Base-by-base conservation (phyloP, 306 rosid genomes). In the Mucuna pruriens region DNA sequence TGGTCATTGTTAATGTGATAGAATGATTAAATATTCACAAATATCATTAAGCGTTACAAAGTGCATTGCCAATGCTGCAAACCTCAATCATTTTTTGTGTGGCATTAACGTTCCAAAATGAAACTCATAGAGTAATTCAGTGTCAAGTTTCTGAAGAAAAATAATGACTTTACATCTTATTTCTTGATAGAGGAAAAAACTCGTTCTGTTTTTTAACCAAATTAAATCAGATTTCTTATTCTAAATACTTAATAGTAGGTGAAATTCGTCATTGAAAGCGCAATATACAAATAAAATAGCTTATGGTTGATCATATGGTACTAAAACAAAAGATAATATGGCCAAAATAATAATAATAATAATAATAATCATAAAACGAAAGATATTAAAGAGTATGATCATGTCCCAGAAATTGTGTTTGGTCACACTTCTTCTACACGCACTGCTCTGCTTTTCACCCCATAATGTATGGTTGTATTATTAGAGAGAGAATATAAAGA, bases 401-500 rank as follows among this genome's bases (percentile, higher is more conserved):
- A 20, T 42, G 55, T 33, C 16, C 45, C 23, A 70, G 54, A 25
- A 15, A 45, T 69, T 25, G 52, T 16, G 51, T 16, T 25, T 70
- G 58, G 58, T 25, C 57, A 25, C 33, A 46, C 25, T 71, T 71
- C 12, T 40, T 40, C 9, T 71, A 29, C 61, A 45, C 17, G 12
- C 58, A 11, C 10, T 19, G 11, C 20, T 51, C 29, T 17, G 48
- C 16, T 49, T n/a, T 49, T 49, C 57, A 49, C 12, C 26, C 60
- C 66, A 61, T 61, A 6, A 61, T 31, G 68, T 63, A 7, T 55
- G 9, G 3, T 8, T 38, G 20, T 54, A 74, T 38, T 74, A 26
- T 75, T 26, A n/a, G 40, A 58, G 42, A 34, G 67, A 40, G 80
- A 58, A 58, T 22, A 7, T 4, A 74, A 74, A 15, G 42, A 57